Evolutionary conservation across 2,329 filamentous ascomycete genomes (phyloP), one percentile per base, ranked within the genome.

Genomic region (Nigrospora osmanthi): DNA sequence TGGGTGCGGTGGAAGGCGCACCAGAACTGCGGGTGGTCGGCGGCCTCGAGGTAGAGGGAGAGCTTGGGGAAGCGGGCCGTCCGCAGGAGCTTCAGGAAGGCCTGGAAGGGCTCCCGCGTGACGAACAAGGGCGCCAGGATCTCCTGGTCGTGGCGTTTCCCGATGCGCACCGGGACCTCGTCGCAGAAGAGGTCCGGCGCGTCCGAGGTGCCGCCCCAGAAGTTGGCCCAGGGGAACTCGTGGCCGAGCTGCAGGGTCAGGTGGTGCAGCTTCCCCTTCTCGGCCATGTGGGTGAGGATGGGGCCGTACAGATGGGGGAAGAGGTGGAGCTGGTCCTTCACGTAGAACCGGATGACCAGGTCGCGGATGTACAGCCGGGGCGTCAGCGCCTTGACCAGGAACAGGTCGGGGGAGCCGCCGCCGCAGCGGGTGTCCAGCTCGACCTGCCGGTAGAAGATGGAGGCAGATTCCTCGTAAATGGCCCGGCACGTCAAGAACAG

Each of bases 21-120:
- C 58, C 57, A 60, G 44, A 60, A 57, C 3, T 33, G 37, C 6
- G 52, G 47, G 23, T 60, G 58, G 13, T 57, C 54, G 3, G 39
- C 17, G 23, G 47, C 49, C 6, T 53, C 48, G 40, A 59, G 43
- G n/a, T 40, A 49, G 2, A 58, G 34, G 1, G 44, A 40, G 4
- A 54, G 40, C 39, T 55, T 48, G 14, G 44, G 47, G 10, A 55
- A 40, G 9, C 32, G 40, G 1, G 48, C 46, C 4, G 49, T 47
- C 13, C 40, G 33, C 5, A 61, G 51, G 28, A 61, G 56, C n/a
- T 40, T 50, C 2, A 59, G 49, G 37, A 61, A 59, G 38, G 45
- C 47, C 40, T 61, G 58, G n/a, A 61, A 61, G 7, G 52, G 52
- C 12, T 47, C 32, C 11, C 42, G 47, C 10, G 52, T 53, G 15